Evolutionary conservation across 441 rosid species (phyloP).

Genomic region (Aleurites moluccanus): DNA sequence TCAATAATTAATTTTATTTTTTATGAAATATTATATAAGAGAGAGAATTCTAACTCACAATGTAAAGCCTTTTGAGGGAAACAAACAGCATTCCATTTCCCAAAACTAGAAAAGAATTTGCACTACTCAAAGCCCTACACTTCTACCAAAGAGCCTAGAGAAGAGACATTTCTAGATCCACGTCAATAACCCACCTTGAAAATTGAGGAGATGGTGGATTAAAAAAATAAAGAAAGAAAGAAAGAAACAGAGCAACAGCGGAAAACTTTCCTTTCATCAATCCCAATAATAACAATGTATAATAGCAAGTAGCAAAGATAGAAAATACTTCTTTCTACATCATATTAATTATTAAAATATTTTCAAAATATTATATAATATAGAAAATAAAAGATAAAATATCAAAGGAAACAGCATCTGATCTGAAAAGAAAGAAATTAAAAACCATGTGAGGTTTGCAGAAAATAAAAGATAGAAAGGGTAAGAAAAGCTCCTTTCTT

Average conservation of each 20-base stretch:
- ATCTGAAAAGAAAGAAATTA: neutral
- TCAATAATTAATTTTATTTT: no score
- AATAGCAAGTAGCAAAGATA: conserved; percentile 14
- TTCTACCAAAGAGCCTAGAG: conserved; percentile 45
- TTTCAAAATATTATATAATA: no score
- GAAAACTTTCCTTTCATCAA: conserved; percentile 34
- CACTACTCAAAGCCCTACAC: conserved; percentile 38
- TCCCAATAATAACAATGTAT: conserved; percentile 36
- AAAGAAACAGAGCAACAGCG: neutral
- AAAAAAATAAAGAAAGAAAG: neutral
- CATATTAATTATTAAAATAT: no score
- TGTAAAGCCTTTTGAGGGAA: conserved; percentile 13
- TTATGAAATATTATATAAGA: no score
- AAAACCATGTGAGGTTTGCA: conserved; percentile 4
- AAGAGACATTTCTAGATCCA: conserved; percentile 46
- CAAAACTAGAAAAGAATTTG: conserved; percentile 41
- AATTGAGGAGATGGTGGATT: conserved; percentile 24
- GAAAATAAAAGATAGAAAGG: neutral
- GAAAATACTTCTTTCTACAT: no score
- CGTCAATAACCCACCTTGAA: conserved; percentile 53
- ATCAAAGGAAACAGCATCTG: no score
- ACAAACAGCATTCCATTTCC: conserved; percentile 36
- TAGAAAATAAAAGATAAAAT: no score
- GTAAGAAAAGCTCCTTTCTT: conserved; percentile 1
- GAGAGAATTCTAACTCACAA: no score